These are phyloP conservation scores for Penicillium cataractarum DNA, from an alignment of 495 filamentous ascomycete genomes.

Conservation along the genomic window DNA sequence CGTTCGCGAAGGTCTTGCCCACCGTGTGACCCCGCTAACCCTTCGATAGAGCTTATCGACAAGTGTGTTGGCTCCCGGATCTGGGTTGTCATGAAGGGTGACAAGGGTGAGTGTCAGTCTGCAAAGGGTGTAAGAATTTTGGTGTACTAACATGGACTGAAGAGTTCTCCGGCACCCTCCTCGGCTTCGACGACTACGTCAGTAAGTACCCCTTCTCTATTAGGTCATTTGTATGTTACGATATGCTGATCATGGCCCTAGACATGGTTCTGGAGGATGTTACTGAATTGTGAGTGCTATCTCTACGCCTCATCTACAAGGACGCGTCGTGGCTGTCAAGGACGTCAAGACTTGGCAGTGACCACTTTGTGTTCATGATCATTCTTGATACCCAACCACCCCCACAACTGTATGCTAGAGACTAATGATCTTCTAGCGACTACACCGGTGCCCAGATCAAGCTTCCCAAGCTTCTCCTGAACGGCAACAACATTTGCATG, in stretches of 20 bases:
- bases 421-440: slow-evolving; percentile 64
- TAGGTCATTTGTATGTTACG: not conserved
- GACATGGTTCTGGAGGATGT: slow-evolving; percentile 99
- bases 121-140: not conserved
- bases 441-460: slow-evolving; percentile 84
- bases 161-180: slow-evolving; percentile 93
- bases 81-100: slow-evolving; percentile 99
- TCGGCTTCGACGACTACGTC: slow-evolving; percentile 99
- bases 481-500: slow-evolving; percentile 99
- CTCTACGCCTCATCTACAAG: not conserved
- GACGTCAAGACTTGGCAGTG: not conserved
- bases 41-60: slow-evolving; percentile 83
- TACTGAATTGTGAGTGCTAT: slow-evolving; percentile 81
- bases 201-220: slow-evolving; percentile 66
- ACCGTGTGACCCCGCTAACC: slow-evolving; percentile 24
- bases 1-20: slow-evolving; percentile 9
- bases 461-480: slow-evolving; percentile 91
- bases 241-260: slow-evolving; percentile 40
- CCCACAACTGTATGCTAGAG: not conserved
- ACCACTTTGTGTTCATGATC: not conserved
- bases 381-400: not conserved
- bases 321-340: not conserved
- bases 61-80: slow-evolving; percentile 97
- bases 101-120: slow-evolving; percentile 68
- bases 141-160: slow-evolving; percentile 24